A percentile compares a stretch with the other conserved stretches of the same genome.
phyloP scores from a whole-genome alignment of 495 filamentous ascomycete genomes.

The Parachaetomium inaequale region DNA sequence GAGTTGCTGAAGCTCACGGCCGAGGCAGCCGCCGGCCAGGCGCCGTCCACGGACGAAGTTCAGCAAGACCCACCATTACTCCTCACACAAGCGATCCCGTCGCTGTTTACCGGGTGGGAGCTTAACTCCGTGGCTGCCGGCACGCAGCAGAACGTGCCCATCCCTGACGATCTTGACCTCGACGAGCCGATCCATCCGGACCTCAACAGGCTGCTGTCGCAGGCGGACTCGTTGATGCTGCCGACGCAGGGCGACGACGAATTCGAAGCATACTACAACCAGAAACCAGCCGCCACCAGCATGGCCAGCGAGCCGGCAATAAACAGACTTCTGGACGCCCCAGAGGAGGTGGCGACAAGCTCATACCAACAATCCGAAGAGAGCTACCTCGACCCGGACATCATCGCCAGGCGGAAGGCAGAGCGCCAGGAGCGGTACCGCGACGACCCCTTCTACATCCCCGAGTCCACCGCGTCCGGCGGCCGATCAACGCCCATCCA shows the following conservation, averaged over 20 bases:
- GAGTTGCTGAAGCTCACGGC: slow-evolving; percentile 81
- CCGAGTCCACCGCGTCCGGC: slow-evolving; percentile 47
- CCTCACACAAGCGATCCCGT: slow-evolving; percentile 82
- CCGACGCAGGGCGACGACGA: slow-evolving; percentile 56
- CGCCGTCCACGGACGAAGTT: slow-evolving; percentile 48
- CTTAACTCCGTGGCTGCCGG: slow-evolving; percentile 82
- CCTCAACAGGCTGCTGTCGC: slow-evolving; percentile 58
- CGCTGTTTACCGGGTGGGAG: slow-evolving; percentile 78
- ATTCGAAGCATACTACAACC: slow-evolving; percentile 72
- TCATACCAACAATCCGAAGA: slow-evolving; percentile 66
- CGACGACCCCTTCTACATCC: slow-evolving; percentile 96
- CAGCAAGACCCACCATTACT: slow-evolving; percentile 69
- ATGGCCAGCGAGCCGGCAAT: slow-evolving; percentile 51
- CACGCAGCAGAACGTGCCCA: slow-evolving; percentile 82
- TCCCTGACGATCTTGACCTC: slow-evolving; percentile 69
- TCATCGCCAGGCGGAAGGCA: slow-evolving; percentile 57
- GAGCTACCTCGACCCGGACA: slow-evolving; percentile 60
- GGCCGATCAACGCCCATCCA: slow-evolving; percentile 64
- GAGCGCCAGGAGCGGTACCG: slow-evolving; percentile 74
- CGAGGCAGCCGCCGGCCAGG: slow-evolving; percentile 70
- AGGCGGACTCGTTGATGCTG: slow-evolving; percentile 53
- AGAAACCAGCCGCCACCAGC: slow-evolving; percentile 40
- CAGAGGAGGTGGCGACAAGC: slow-evolving; percentile 34
- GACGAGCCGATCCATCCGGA: slow-evolving; percentile 78
- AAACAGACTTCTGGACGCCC: slow-evolving; percentile 44